Base-by-base conservation (phyloP, 2,329 filamentous ascomycete species). In the Colletotrichum nymphaeae region DNA sequence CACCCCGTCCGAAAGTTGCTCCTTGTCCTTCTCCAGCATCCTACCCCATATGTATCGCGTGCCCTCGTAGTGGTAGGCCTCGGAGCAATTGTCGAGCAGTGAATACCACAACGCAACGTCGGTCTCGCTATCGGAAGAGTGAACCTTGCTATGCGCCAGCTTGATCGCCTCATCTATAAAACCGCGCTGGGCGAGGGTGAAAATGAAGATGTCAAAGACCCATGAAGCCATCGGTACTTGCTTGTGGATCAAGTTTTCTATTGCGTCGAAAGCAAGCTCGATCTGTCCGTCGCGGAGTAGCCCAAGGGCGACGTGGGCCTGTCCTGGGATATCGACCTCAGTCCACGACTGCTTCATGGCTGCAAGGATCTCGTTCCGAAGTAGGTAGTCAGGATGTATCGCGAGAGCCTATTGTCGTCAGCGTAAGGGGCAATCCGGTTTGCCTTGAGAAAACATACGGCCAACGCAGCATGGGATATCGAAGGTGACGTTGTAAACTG, bases 361-460 rank as follows among this genome's bases (percentile, higher is more conserved):
- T 67, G 90, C 84, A 52, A 98, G 84, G 4, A 98, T 87, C 46
- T 92, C 87, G 66, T 90, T 88, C 46, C 95, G 91, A 28, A 97
- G 84, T 6, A 95, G 76, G 77, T 97, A 96, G 81, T 98, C 94
- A 0, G 96, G 94, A 80, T 98, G 97, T 9, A 97, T 90, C 0
- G 94, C 90, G 28, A 98, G 86, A 5, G 90, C 92, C 86, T 93
- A 75, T 24, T 4, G 1, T n/a, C 6, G 69, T 72, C 75, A 68
- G 76, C 49, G 58, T 9, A 7, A 19, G 30, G 3, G 35, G 7
- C 9, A 28, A 6, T 11, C 5, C 16, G 1, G 37, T 5, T 4
- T 5, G 9, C n/a, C 7, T 14, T 30, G 8, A 1, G 6, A 8
- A 6, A 30, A 76, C 84, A 30, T 79, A 93, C 91, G 81, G 91